Conservation (phyloP, 768 basidiomycete genomes). For the Daedaleopsis sinensis region DNA sequence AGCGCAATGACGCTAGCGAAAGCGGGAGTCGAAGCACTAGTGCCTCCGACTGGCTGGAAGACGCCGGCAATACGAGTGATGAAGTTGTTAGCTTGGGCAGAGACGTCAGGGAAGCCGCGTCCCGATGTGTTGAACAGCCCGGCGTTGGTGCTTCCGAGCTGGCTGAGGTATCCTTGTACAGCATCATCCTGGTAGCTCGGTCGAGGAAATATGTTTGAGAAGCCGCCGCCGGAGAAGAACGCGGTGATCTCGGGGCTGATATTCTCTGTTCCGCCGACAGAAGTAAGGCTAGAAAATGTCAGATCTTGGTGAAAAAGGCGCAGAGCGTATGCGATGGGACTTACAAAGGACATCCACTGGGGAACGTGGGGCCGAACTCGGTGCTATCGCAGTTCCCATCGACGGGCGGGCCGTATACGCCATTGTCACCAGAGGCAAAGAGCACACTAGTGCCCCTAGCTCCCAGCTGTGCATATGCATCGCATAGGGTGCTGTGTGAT, state of each 20-base stretch:
- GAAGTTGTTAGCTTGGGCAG: constrained; percentile 39
- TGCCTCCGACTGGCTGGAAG: constrained; percentile 30
- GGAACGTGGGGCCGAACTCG: constrained; percentile 40
- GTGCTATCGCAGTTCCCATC: constrained; percentile 39
- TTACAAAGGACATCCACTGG: constrained; percentile 38
- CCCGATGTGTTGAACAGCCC: constrained; percentile 38
- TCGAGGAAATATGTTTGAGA: constrained; percentile 36
- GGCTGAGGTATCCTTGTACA: constrained; percentile 38
- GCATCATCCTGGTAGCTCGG: constrained; percentile 42
- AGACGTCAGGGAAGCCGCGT: constrained; percentile 51
- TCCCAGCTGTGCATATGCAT: not conserved
- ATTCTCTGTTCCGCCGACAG: constrained; percentile 36
- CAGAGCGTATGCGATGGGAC: not conserved
- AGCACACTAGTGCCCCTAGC: not conserved
- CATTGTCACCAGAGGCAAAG: constrained; percentile 28
- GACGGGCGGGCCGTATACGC: constrained; percentile 33
- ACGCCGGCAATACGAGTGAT: constrained; percentile 25
- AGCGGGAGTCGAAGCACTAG: constrained; percentile 36
- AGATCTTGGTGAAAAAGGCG: not conserved
- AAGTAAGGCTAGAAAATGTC: constrained; percentile 31
- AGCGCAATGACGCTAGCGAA: constrained; percentile 37
- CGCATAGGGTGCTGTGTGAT: not conserved
- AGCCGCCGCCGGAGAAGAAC: constrained; percentile 37
- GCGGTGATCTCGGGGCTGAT: constrained; percentile 32
- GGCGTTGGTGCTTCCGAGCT: constrained; percentile 29